These are phyloP conservation scores for Eudorina sp. DNA, from an alignment of 139 green algal genomes.

Conservation along the genomic window DNA sequence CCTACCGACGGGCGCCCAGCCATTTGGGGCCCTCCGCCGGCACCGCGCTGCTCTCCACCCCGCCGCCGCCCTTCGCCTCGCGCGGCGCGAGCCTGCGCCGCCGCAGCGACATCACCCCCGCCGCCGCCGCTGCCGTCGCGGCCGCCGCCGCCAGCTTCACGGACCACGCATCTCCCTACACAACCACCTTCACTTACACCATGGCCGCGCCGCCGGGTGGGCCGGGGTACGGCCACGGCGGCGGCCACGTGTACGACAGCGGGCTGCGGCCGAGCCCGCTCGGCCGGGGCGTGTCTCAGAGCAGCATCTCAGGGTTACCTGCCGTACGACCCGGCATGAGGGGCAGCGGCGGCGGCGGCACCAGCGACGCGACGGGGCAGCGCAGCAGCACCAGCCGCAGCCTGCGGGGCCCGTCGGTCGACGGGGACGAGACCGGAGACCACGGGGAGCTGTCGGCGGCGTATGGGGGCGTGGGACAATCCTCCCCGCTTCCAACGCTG, in stretches of 20 bases:
- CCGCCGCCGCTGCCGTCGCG: background rate
- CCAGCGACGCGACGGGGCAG: background rate
- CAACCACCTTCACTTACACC: too few relatives aligned
- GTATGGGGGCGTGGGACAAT: background rate
- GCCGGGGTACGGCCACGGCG: background rate
- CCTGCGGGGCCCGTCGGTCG: background rate
- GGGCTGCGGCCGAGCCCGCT: constrained; percentile 12
- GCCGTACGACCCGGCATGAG: background rate
- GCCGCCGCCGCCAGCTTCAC: background rate
- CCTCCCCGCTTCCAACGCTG: constrained; percentile 23
- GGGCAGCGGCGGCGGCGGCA: background rate
- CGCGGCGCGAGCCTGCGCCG: constrained; percentile 21
- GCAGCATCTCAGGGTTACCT: background rate
- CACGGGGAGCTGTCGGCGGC: background rate
- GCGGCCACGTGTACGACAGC: background rate
- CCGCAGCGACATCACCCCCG: background rate
- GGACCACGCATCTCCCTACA: background rate
- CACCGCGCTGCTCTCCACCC: background rate
- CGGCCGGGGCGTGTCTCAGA: background rate
- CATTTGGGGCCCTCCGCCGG: background rate
- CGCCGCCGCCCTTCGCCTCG: background rate
- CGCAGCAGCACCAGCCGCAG: constrained; percentile 29
- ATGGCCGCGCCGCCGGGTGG: background rate
- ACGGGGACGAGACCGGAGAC: background rate
- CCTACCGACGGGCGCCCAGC: background rate